phyloP scores from a whole-genome alignment of 495 filamentous ascomycete species.

The Aspergillus egyptiacus region DNA sequence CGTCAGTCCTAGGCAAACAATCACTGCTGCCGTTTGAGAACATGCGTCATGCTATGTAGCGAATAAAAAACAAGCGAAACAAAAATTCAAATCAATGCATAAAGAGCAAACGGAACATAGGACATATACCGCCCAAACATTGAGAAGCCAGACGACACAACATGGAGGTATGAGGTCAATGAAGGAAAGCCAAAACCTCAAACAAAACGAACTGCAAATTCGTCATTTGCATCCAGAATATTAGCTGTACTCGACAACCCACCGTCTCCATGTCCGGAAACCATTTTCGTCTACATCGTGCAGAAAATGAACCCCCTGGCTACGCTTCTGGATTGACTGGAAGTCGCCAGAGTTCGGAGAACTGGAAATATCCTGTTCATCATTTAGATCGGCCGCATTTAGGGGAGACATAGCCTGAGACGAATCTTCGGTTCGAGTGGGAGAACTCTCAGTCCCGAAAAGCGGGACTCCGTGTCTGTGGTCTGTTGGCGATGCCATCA shows the following conservation, averaged over 20 bases:
- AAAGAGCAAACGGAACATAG: slow-evolving; percentile 4
- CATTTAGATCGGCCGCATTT: slow-evolving; percentile 10
- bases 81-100: slow-evolving; percentile 2
- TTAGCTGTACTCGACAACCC: slow-evolving; percentile 36
- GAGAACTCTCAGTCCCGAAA: slow-evolving; percentile 6
- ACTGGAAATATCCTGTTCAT: slow-evolving; percentile 10
- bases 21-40: background rate
- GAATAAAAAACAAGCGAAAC: slow-evolving; percentile 4
- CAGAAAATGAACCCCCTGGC: slow-evolving; percentile 25
- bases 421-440: slow-evolving; percentile 3
- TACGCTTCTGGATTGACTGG: slow-evolving; percentile 21
- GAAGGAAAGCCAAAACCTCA: too few species aligned
- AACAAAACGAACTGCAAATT: too few species aligned
- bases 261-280: slow-evolving; percentile 28
- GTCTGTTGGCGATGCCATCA: slow-evolving; percentile 6
- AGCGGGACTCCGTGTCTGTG: background rate
- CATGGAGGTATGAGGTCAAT: too few species aligned
- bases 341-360: slow-evolving; percentile 4
- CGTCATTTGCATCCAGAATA: background rate
- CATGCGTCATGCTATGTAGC: slow-evolving; percentile 8
- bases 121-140: too few species aligned
- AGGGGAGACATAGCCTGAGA: slow-evolving; percentile 7
- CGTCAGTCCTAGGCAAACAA: background rate
- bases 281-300: slow-evolving; percentile 29
- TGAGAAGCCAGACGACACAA: too few species aligned